Conservation (phyloP, 805 yeast genomes). For the Vanderwaltozyma polyspora region DNA sequence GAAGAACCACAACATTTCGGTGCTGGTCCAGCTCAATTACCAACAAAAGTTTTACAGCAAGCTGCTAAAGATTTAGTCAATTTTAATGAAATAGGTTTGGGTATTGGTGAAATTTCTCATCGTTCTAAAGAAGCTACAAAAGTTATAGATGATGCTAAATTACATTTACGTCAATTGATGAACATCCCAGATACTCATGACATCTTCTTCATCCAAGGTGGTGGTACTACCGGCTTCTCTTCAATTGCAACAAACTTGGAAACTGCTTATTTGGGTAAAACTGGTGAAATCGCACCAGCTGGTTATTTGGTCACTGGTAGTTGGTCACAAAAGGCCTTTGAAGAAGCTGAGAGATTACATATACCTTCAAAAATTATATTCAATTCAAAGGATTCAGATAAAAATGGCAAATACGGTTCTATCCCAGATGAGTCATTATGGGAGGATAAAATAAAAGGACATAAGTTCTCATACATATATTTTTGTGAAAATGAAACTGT, state of each 20-base stretch:
- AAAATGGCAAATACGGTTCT: slow-evolving; percentile 46
- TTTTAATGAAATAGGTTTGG: slow-evolving; percentile 62
- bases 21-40: slow-evolving; percentile 97
- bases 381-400: slow-evolving; percentile 42
- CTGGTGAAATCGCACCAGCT: slow-evolving; percentile 67
- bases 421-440: slow-evolving; percentile 61
- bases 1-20: slow-evolving; percentile 79
- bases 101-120: slow-evolving; percentile 93
- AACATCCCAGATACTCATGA: slow-evolving; percentile 85
- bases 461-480: slow-evolving; percentile 71
- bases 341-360: slow-evolving; percentile 82
- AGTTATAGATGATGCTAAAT: slow-evolving; percentile 69
- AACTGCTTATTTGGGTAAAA: slow-evolving; percentile 60
- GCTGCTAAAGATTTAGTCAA: slow-evolving; percentile 77
- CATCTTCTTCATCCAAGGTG: slow-evolving; percentile 92
- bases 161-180: slow-evolving; percentile 50
- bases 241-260: slow-evolving; percentile 72
- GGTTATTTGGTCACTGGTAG: slow-evolving; percentile 87
- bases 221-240: slow-evolving; percentile 94
- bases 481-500: slow-evolving; percentile 97
- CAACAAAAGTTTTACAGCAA: slow-evolving; percentile 71
- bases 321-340: slow-evolving; percentile 83
- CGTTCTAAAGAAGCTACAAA: slow-evolving; percentile 74
- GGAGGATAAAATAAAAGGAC: slow-evolving; percentile 33
- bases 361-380: slow-evolving; percentile 58